A percentile compares a stretch with the other conserved stretches of the same genome.
These are phyloP conservation scores for Ceratobasidium sp. DNA, from an alignment of 1,284 basidiomycete species.

Conservation along the genomic window DNA sequence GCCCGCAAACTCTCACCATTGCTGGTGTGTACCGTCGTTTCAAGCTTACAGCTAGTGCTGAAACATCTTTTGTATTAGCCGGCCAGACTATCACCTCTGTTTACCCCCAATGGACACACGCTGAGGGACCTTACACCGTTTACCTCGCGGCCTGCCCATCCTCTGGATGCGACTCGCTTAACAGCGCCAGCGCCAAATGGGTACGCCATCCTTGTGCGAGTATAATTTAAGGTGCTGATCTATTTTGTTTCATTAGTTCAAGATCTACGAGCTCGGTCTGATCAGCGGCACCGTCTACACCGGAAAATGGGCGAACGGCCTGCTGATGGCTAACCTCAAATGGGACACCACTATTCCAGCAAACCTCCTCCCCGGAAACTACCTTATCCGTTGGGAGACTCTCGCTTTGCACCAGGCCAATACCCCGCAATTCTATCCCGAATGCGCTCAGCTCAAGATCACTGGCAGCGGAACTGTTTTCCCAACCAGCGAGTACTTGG, in stretches of 20 bases:
- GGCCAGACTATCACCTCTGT: conserved; percentile 42
- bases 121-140: conserved; percentile 46
- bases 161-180: conserved; percentile 51
- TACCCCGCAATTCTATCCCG: conserved; percentile 50
- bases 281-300: conserved; percentile 48
- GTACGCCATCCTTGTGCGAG: not conserved
- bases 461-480: conserved; percentile 48
- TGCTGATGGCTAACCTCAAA: conserved; percentile 47
- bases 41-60: not conserved
- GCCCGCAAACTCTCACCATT: conserved; percentile 21
- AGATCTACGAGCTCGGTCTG: conserved; percentile 47
- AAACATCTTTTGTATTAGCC: conserved; percentile 9
- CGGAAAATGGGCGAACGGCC: conserved; percentile 49
- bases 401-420: conserved; percentile 51
- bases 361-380: conserved; percentile 44
- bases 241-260: conserved; percentile 49
- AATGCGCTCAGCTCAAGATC: conserved; percentile 50
- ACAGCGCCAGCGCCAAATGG: conserved; percentile 47
- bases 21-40: not conserved
- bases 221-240: not conserved
- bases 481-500: conserved; percentile 53
- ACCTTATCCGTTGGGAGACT: conserved; percentile 47
- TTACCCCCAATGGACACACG: conserved; percentile 49
- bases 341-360: conserved; percentile 48
- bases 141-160: conserved; percentile 47